Evolutionary conservation across 495 filamentous ascomycete species (phyloP), one percentile per base, ranked within the genome.

Genomic region (Acidomyces sp.): DNA sequence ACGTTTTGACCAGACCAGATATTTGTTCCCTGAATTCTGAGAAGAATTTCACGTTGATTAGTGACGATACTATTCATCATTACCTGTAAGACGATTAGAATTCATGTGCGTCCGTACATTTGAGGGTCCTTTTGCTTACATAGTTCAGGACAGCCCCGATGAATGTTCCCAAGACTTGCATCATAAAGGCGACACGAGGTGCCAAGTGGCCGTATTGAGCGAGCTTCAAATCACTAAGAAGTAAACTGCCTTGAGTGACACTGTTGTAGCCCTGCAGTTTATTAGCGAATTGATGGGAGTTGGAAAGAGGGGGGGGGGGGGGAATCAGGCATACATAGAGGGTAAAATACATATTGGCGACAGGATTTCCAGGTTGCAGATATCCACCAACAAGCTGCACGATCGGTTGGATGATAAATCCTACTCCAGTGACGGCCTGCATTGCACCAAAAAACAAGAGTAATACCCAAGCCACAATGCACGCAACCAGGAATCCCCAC

Each of bases 401-500:
- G n/a, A n/a, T n/a, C n/a, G n/a, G n/a, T n/a, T n/a, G n/a, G n/a
- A n/a, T n/a, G n/a, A n/a, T n/a, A n/a, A n/a, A n/a, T n/a, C n/a
- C n/a, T n/a, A n/a, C n/a, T n/a, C n/a, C n/a, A n/a, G n/a, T n/a
- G n/a, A n/a, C n/a, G n/a, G n/a, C n/a, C n/a, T n/a, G n/a, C n/a
- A n/a, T n/a, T n/a, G n/a, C 13, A 61, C 57, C 17, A 56, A 58
- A 41, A 59, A 58, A 19, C 52, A 28, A 17, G 52, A 48, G 29
- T 48, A 52, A 4, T 9, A 62, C 32, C 12, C 41, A 41, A 1
- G 58, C 54, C 21, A 66, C 46, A n/a, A 69, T 18, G 15, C 37
- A 55, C 18, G 70, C 50, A 12, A 77, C 46, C 21, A 77, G 53
- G 43, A 68, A 74, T 2, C 62, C 71, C 72, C 71, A 75, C 23